These are phyloP conservation scores for Thelonectria blattea DNA, from an alignment of 2,329 filamentous ascomycete species.

Conservation along the genomic window DNA sequence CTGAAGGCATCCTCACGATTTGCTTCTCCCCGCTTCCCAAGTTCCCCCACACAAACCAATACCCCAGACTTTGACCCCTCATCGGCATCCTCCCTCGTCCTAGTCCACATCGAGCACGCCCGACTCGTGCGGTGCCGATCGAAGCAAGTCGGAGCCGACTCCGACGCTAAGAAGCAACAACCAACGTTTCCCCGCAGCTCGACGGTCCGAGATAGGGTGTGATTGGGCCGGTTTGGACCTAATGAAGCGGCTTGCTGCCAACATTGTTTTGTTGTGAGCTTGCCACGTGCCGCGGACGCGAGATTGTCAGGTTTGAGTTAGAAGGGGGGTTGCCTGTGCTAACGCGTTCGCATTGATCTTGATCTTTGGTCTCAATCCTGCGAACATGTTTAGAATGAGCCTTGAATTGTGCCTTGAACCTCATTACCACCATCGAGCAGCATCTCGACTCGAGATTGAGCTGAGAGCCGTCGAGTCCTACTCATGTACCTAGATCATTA, in stretches of 20 bases:
- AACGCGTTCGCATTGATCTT: not conserved
- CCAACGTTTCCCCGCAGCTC: not conserved
- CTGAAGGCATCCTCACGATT: not conserved
- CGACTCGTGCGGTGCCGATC: slow-evolving; percentile 7
- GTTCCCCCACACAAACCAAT: slow-evolving; percentile 1
- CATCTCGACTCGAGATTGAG: not conserved
- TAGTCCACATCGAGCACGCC: not conserved
- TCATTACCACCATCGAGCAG: too few species aligned
- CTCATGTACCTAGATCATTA: too few species aligned
- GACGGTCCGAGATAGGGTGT: not conserved
- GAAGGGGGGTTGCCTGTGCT: not conserved
- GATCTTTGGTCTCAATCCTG: not conserved
- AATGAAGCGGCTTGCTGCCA: too few species aligned
- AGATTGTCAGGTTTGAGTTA: not conserved
- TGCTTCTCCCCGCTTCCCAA: not conserved
- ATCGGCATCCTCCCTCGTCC: slow-evolving; percentile 4
- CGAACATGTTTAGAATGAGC: not conserved
- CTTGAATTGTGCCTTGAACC: too few species aligned
- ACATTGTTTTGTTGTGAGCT: not conserved
- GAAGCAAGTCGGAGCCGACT: slow-evolving; percentile 7
- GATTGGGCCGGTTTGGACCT: not conserved
- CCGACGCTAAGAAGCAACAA: not conserved
- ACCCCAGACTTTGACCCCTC: slow-evolving; percentile 20
- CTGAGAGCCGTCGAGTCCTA: too few species aligned
- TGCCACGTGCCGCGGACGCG: not conserved